Evolutionary conservation across 2,329 filamentous ascomycete genomes (phyloP).

Genomic region (Polytolypa hystricis): DNA sequence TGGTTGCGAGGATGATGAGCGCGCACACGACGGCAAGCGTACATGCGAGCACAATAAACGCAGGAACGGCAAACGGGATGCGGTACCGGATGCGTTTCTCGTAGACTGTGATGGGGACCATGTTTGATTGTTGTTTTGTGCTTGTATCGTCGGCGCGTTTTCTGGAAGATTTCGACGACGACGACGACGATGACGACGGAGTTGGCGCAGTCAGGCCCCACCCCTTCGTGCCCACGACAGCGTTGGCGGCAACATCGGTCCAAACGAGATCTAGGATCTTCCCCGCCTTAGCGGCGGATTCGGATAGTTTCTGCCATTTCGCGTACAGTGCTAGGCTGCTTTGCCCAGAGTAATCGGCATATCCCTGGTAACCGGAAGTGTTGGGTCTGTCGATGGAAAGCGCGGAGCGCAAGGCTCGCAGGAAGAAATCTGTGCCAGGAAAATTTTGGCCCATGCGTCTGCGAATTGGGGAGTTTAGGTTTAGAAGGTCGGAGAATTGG

Average conservation of each 20-base stretch:
- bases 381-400: conserved; percentile 8
- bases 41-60: conserved; percentile 1
- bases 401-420: conserved; percentile 13
- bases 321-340: conserved; percentile 30
- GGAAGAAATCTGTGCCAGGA: conserved; percentile 23
- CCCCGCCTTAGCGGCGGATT: conserved; percentile 14
- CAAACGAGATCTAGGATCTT: conserved; percentile 34
- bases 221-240: conserved; percentile 28
- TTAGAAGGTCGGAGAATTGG: neutral
- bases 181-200: neutral
- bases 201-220: conserved; percentile 3
- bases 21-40: neutral
- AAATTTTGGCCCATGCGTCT: conserved; percentile 17
- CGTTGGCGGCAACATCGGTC: conserved; percentile 33
- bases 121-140: too few species aligned
- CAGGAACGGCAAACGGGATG: neutral
- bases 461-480: neutral
- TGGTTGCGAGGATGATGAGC: neutral
- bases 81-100: conserved; percentile 4
- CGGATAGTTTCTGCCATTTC: conserved; percentile 29
- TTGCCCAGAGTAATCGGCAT: conserved; percentile 24
- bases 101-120: conserved; percentile 2
- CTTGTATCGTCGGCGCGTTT: neutral
- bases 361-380: neutral
- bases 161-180: neutral